phyloP scores from a whole-genome alignment of 208 protist species.

The Hexamita inflata region DNA sequence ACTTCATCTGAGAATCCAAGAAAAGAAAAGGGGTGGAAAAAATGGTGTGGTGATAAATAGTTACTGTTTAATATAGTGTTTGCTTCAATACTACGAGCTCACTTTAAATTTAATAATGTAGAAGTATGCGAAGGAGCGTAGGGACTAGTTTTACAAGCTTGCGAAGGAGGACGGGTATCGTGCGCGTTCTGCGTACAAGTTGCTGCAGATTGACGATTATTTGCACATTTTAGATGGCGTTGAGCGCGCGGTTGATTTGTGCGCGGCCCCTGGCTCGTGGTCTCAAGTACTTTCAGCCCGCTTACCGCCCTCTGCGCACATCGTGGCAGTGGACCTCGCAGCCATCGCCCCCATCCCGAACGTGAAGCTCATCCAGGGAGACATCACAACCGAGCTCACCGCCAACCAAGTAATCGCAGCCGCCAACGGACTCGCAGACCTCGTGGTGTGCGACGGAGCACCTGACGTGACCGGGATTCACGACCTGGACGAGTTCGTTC shows the following conservation, averaged over 20 bases:
- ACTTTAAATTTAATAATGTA: too few species aligned
- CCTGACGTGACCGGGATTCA: conserved; percentile 46
- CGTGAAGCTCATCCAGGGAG: conserved; percentile 55
- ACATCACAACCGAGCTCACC: conserved; percentile 33
- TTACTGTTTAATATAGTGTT: too few species aligned
- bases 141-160: conserved; percentile 96
- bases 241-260: conserved; percentile 87
- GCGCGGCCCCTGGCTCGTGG: conserved; percentile 75
- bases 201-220: conserved; percentile 92
- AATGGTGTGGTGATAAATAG: too few species aligned
- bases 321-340: conserved; percentile 77
- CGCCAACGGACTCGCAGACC: conserved; percentile 8
- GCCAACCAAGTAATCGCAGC: conserved; percentile 17
- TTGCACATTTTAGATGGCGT: conserved; percentile 78
- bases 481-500: conserved; percentile 42
- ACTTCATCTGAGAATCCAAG: too few species aligned
- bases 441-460: conserved; percentile 39
- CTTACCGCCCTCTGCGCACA: conserved; percentile 40
- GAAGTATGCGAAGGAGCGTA: conserved; percentile 67
- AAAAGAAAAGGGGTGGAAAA: too few species aligned
- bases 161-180: conserved; percentile 92
- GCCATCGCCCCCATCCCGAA: conserved; percentile 80
- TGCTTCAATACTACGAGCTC: too few species aligned
- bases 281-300: conserved; percentile 60
- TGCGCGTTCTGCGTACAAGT: conserved; percentile 94